Percentiles rank a stretch among this genome's conserved stretches.
phyloP scores from a whole-genome alignment of 441 rosid species.

The Syzygium syzygioides region DNA sequence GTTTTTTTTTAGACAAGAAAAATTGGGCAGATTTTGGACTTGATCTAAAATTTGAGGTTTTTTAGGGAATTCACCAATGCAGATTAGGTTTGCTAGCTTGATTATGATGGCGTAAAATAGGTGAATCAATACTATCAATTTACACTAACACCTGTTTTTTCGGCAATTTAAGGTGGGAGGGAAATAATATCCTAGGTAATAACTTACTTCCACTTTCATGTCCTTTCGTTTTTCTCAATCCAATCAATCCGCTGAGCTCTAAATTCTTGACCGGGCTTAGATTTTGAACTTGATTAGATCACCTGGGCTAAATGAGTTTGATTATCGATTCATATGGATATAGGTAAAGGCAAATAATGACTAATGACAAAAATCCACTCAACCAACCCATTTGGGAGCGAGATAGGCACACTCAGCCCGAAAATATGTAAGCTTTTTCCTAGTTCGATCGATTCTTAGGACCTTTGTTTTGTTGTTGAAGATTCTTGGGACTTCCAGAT shows the following conservation, averaged over 20 bases:
- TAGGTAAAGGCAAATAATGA: background rate
- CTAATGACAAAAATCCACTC: background rate
- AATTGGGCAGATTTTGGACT: too few relatives aligned
- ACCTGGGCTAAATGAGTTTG: background rate
- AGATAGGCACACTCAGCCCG: accelerated
- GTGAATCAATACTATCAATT: background rate
- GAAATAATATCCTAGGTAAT: background rate
- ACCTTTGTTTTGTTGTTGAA: too few relatives aligned
- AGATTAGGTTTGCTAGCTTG: background rate
- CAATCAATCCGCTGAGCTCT: background rate
- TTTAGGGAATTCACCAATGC: background rate
- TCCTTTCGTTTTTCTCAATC: background rate
- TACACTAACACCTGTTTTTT: background rate
- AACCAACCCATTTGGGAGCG: accelerated
- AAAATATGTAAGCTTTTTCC: background rate
- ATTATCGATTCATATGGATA: background rate
- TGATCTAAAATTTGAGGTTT: too few relatives aligned
- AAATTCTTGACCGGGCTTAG: background rate
- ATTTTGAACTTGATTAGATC: too few relatives aligned
- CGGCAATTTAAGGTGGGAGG: background rate
- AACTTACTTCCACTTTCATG: background rate
- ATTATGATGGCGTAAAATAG: background rate
- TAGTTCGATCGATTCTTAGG: too few relatives aligned
- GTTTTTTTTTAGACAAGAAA: too few relatives aligned
- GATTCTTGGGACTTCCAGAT: background rate